Conservation (phyloP, 140 eudicot species). For the Anethum foeniculum region DNA sequence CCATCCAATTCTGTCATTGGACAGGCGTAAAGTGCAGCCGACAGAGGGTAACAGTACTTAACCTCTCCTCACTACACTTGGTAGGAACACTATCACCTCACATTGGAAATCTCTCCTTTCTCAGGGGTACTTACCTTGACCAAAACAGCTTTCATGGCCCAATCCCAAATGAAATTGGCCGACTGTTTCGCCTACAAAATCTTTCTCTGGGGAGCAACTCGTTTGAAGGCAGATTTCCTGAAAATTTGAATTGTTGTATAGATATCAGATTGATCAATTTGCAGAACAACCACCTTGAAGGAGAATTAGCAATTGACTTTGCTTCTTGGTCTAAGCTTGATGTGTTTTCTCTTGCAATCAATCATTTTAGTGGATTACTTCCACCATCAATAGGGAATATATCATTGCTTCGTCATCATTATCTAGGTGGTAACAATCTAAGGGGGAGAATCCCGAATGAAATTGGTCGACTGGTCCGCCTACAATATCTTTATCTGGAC, state of each 20-base stretch:
- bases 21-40: background rate
- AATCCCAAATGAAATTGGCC: background rate
- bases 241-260: background rate
- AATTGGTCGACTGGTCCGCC: background rate
- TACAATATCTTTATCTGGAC: background rate
- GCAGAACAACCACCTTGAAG: background rate
- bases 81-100: conserved; percentile 6
- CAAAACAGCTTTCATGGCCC: background rate
- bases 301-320: background rate
- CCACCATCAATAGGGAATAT: no score
- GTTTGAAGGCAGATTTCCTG: background rate
- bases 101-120: background rate
- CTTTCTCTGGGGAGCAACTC: background rate
- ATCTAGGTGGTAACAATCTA: background rate
- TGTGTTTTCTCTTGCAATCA: no score
- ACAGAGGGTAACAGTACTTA: background rate
- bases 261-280: background rate
- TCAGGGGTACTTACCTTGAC: background rate
- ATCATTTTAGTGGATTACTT: no score
- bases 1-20: conserved; percentile 9
- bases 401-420: background rate
- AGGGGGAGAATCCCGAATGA: background rate
- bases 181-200: no score
- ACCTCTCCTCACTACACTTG: background rate
- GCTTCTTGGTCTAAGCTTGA: background rate